Conservation (phyloP, 2,329 filamentous ascomycete species). For the Claviceps humidiphila region DNA sequence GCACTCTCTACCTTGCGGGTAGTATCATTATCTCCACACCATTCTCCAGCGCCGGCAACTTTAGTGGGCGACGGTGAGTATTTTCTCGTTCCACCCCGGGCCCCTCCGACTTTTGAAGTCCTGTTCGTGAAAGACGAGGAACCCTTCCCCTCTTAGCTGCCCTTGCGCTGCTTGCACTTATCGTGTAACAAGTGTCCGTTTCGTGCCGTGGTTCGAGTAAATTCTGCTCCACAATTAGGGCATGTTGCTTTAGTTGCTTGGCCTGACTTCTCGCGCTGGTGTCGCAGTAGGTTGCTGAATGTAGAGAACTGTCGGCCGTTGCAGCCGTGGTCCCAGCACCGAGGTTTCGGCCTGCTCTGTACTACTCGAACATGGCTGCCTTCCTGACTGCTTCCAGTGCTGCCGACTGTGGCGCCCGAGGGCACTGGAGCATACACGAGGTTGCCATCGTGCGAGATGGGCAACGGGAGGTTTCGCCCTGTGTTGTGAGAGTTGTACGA, state of each 20-base stretch:
- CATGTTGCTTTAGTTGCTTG: constrained; percentile 81
- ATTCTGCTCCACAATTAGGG: constrained; percentile 83
- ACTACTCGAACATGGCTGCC: constrained; percentile 51
- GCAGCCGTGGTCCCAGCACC: constrained; percentile 95
- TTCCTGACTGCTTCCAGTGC: constrained; percentile 21
- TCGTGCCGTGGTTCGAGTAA: constrained; percentile 75
- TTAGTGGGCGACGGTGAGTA: background rate
- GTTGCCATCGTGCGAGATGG: constrained; percentile 22
- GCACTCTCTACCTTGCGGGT: background rate
- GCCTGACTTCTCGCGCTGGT: constrained; percentile 89
- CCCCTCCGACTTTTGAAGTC: background rate
- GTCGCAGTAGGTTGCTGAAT: constrained; percentile 84
- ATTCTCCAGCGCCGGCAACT: background rate
- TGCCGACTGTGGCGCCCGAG: constrained; percentile 23
- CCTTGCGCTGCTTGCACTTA: constrained; percentile 64
- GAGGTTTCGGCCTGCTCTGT: constrained; percentile 74
- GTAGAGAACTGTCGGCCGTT: constrained; percentile 93
- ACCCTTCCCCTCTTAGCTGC: background rate
- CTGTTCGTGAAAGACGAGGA: no score
- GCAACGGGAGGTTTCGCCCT: constrained; percentile 25
- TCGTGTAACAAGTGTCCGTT: constrained; percentile 80
- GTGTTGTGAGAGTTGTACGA: constrained; percentile 12
- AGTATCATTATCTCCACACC: background rate
- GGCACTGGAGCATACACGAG: constrained; percentile 31
- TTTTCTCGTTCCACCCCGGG: background rate